A percentile compares a stretch with the other conserved stretches of the same genome.
phyloP scores from a whole-genome alignment of 2,329 filamentous ascomycete genomes.

The Paraconiothyrium sp. region DNA sequence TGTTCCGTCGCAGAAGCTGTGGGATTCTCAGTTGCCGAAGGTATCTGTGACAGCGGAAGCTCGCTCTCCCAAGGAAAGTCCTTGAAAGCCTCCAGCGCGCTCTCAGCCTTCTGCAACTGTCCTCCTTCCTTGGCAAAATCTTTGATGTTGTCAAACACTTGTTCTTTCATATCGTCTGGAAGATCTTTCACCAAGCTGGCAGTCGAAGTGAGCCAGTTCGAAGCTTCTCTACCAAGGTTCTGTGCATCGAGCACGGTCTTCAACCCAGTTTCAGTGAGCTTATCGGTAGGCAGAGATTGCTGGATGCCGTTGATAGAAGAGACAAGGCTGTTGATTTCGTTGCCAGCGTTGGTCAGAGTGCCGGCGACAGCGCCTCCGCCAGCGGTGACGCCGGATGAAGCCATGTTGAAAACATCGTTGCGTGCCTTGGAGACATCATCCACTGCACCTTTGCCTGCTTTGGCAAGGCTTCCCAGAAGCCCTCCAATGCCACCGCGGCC shows the following conservation, averaged over 20 bases:
- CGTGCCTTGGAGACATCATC: slow-evolving; percentile 14
- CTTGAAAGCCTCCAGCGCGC: slow-evolving; percentile 21
- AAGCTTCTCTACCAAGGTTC: slow-evolving; percentile 20
- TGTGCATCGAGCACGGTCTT: slow-evolving; percentile 15
- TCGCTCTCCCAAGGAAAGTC: slow-evolving; percentile 27
- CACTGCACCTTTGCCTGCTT: slow-evolving; percentile 19
- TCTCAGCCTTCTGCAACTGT: slow-evolving; percentile 14
- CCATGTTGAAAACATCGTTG: slow-evolving; percentile 15
- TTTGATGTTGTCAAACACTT: slow-evolving; percentile 16
- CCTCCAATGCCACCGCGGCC: too few relatives aligned
- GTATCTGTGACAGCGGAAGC: slow-evolving; percentile 13
- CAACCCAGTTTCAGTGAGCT: slow-evolving; percentile 16
- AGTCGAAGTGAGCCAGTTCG: slow-evolving; percentile 26
- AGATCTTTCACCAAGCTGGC: slow-evolving; percentile 21
- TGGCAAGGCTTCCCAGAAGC: not conserved
- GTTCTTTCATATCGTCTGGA: slow-evolving; percentile 12
- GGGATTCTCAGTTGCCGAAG: slow-evolving; percentile 12
- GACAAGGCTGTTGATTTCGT: slow-evolving; percentile 16
- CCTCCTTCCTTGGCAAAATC: slow-evolving; percentile 20
- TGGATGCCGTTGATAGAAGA: slow-evolving; percentile 29
- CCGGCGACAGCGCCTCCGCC: slow-evolving; percentile 10
- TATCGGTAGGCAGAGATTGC: slow-evolving; percentile 17
- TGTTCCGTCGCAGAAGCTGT: slow-evolving; percentile 4
- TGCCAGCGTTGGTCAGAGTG: slow-evolving; percentile 17
- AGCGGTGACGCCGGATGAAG: slow-evolving; percentile 6